Evolutionary conservation across 441 rosid genomes (phyloP).

Genomic region (Populus trichocarpa): DNA sequence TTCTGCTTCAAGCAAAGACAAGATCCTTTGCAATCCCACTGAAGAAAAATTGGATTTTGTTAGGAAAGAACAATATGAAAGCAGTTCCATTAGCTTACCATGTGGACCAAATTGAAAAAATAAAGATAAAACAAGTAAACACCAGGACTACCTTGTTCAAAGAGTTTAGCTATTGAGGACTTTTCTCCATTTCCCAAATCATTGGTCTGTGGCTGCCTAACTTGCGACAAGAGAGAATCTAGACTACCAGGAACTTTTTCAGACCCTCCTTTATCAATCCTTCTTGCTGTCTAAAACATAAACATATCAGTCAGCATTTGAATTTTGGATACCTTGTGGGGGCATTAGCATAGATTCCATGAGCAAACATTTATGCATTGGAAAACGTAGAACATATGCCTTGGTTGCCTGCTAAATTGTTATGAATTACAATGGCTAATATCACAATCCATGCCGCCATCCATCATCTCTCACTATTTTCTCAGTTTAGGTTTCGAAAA

Average conservation of each 20-base stretch:
- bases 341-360: not conserved
- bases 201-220: slow-evolving; percentile 51
- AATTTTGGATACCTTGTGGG: not conserved
- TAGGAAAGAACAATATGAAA: not conserved
- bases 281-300: slow-evolving; percentile 61
- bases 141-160: slow-evolving; percentile 74
- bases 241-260: slow-evolving; percentile 46
- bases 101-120: not conserved
- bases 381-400: not conserved
- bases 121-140: not conserved
- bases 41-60: slow-evolving; percentile 13
- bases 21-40: slow-evolving; percentile 97
- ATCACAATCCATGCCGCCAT: not conserved
- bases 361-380: not conserved
- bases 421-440: not conserved
- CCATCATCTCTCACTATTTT: not conserved
- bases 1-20: slow-evolving; percentile 94
- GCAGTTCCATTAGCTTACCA: not conserved
- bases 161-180: slow-evolving; percentile 82
- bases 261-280: slow-evolving; percentile 63
- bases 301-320: slow-evolving; percentile 6
- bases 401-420: not conserved
- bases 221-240: slow-evolving; percentile 56
- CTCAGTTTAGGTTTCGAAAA: not conserved
- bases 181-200: slow-evolving; percentile 72